phyloP scores from a whole-genome alignment of 176 grass and related monocot genomes.

The Zoysia japonica region DNA sequence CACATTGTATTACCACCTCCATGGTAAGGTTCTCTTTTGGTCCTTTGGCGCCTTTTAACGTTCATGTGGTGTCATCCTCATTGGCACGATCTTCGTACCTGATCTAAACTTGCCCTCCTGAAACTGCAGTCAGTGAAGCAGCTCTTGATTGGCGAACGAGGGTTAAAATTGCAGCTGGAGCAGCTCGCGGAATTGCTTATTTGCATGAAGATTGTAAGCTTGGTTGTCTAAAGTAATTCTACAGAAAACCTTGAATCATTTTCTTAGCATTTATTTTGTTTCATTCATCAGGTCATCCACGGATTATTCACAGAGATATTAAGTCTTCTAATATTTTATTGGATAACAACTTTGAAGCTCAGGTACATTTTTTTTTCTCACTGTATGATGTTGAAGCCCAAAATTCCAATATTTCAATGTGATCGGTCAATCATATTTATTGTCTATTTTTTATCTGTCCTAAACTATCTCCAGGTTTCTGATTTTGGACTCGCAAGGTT shows the following conservation, averaged over 20 bases:
- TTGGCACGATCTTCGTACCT: constrained; percentile 5
- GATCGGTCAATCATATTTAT: constrained; percentile 16
- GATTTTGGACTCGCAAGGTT: constrained; percentile 99
- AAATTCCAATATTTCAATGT: constrained; percentile 2
- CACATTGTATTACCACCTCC: constrained; percentile 81
- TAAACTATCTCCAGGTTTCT: constrained; percentile 65
- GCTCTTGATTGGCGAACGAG: constrained; percentile 80
- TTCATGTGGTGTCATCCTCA: constrained; percentile 6
- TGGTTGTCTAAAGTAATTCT: constrained; percentile 12
- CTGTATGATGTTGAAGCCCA: constrained; percentile 2
- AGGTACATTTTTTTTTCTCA: constrained; percentile 52
- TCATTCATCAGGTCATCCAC: constrained; percentile 80
- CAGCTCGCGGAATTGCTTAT: constrained; percentile 96
- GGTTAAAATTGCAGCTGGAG: constrained; percentile 91
- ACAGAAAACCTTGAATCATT: constrained; percentile 22
- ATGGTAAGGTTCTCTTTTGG: constrained; percentile 46
- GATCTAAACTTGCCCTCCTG: constrained; percentile 31
- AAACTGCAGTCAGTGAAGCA: constrained; percentile 68
- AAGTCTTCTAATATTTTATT: constrained; percentile 99
- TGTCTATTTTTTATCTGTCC: constrained; percentile 4
- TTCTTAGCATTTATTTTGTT: constrained; percentile 34
- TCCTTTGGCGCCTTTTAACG: neutral
- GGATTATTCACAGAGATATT: constrained; percentile 99
- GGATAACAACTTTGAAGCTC: constrained; percentile 94
- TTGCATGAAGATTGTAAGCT: constrained; percentile 98